These are phyloP conservation scores for Dactylis glomerata DNA, from an alignment of 176 grass and related monocot genomes.

Conservation along the genomic window DNA sequence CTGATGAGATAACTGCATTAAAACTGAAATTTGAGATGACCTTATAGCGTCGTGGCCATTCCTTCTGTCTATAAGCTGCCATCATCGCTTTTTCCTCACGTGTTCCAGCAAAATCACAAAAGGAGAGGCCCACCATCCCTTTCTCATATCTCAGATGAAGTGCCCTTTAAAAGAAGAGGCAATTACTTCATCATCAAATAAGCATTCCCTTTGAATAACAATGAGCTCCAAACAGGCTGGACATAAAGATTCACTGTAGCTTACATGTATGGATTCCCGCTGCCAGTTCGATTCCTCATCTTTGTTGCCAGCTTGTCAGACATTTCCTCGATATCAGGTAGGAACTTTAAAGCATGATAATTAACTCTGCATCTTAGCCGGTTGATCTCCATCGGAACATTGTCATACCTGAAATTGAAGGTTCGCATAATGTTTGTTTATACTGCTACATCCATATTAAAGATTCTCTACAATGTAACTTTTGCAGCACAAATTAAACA, in stretches of 20 bases:
- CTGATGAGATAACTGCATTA: neutral
- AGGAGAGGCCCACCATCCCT: conserved; percentile 78
- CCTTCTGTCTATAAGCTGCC: conserved; percentile 93
- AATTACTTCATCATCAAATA: neutral
- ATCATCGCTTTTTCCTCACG: conserved; percentile 75
- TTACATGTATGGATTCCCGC: conserved; percentile 73
- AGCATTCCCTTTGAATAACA: neutral
- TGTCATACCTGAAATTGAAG: conserved; percentile 63
- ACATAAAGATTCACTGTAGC: neutral
- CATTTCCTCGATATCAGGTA: conserved; percentile 86
- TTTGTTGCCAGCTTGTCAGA: conserved; percentile 65
- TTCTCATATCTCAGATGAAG: conserved; percentile 91
- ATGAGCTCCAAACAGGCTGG: neutral
- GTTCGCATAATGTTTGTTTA: neutral
- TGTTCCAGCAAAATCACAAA: conserved; percentile 85
- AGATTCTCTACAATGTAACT: conserved; percentile 4
- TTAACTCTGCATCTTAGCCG: conserved; percentile 74
- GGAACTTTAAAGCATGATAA: conserved; percentile 75
- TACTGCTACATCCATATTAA: neutral
- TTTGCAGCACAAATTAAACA: neutral
- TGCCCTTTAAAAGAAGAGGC: conserved; percentile 42
- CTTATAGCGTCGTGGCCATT: conserved; percentile 95
- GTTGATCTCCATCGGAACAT: conserved; percentile 82
- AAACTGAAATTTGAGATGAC: conserved; percentile 21
- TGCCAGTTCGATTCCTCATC: conserved; percentile 72